phyloP scores from a whole-genome alignment of 139 green algal species.

The Coelastrella sp. region DNA sequence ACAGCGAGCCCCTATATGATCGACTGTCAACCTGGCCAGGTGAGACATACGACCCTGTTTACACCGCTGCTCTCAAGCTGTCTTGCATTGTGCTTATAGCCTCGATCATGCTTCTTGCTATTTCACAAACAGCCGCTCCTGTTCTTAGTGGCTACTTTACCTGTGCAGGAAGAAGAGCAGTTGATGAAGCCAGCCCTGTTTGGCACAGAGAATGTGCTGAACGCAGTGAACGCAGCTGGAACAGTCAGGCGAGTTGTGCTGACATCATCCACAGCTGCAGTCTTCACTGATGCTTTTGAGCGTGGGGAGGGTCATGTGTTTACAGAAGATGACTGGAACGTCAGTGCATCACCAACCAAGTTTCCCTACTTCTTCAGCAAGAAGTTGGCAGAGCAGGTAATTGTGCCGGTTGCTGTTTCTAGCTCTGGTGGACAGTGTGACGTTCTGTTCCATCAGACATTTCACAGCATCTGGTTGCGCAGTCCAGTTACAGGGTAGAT shows the following conservation, averaged over 20 bases:
- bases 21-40: slow-evolving; percentile 21
- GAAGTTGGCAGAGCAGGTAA: slow-evolving; percentile 54
- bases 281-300: slow-evolving; percentile 52
- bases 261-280: slow-evolving; percentile 64
- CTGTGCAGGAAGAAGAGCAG: slow-evolving; percentile 21
- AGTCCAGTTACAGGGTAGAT: neutral
- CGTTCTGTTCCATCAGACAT: too few relatives aligned
- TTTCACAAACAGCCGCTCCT: too few relatives aligned
- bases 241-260: slow-evolving; percentile 72
- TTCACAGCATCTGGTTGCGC: too few relatives aligned
- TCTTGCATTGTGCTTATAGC: too few relatives aligned
- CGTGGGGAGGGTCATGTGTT: slow-evolving; percentile 42
- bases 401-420: neutral
- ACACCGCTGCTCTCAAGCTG: too few relatives aligned
- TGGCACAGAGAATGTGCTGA: slow-evolving; percentile 74
- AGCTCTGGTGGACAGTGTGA: too few relatives aligned
- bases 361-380: slow-evolving; percentile 61
- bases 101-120: too few relatives aligned
- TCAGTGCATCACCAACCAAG: neutral
- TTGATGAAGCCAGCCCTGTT: slow-evolving; percentile 66
- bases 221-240: slow-evolving; percentile 52
- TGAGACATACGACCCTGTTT: neutral
- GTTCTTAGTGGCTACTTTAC: too few relatives aligned
- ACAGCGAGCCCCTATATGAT: slow-evolving; percentile 60
- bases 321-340: slow-evolving; percentile 46